Base-by-base conservation (phyloP, 2,329 filamentous ascomycete genomes). In the Aspergillus sp. region DNA sequence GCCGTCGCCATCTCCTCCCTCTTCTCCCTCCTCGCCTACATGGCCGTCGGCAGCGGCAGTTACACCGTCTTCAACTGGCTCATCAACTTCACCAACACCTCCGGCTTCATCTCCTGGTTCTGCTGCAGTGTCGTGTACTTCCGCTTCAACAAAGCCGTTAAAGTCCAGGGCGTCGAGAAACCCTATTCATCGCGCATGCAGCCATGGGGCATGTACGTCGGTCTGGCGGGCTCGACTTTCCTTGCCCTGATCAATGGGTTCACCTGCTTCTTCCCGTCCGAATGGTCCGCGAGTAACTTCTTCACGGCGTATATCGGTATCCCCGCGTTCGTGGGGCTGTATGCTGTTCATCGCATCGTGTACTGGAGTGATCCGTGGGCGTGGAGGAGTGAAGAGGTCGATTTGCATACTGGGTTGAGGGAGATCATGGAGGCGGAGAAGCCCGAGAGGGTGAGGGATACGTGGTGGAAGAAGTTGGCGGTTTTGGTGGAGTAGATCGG, bases 181-280 rank as follows among this genome's bases (percentile, higher is more conserved):
- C 84, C 86, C 0, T 88, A 85, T 66, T 74, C 74, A 28, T 84
- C 81, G n/a, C 69, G 70, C 21, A 66, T 87, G 5, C 86, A 88
- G 67, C 86, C 90, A 0, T 92, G 88, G 69, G 86, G 85, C 2
- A 84, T 89, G 0, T 91, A 82, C 69, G 76, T 84, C 57, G 81
- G 83, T 9, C 81, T 91, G 1, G 71, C 83, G 15, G 72, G 72
- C 9, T 69, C 70, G 1, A 70, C 86, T 23, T 83, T 91, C 56
- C 79, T 93, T n/a, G 85, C 83, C 1, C 75, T 93, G 3, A 88
- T 91, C 66, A 91, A 91, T 68, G 91, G 90, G 1, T 94, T 92
- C 75, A 84, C 87, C 38, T 84, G 89, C 13, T 93, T 94, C 72
- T 89, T 89, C 72, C 85, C 86, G 0, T 77, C 80, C 7, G 80